These are phyloP conservation scores for Lasiodiplodia gonubiensis DNA, from an alignment of 2,329 filamentous ascomycete species.

Conservation along the genomic window DNA sequence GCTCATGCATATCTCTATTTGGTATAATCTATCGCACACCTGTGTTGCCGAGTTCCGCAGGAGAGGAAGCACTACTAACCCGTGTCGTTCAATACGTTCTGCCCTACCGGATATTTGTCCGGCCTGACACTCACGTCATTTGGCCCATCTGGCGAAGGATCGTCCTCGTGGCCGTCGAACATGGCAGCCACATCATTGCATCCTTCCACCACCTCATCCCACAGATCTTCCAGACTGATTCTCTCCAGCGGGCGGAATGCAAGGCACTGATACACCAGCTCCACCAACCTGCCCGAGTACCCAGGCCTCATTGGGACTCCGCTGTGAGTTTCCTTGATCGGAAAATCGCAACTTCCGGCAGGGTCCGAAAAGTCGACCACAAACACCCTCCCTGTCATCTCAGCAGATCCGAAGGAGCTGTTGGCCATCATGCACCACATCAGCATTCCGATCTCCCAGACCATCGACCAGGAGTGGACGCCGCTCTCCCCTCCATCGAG, in stretches of 20 bases:
- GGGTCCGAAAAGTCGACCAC: conserved; percentile 1
- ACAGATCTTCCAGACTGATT: conserved; percentile 5
- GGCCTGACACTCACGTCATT: not conserved
- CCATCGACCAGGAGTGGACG: conserved; percentile 2
- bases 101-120: conserved; percentile 4
- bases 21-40: too few species aligned
- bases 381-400: not conserved
- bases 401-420: not conserved
- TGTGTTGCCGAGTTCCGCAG: too few species aligned
- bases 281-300: conserved; percentile 11
- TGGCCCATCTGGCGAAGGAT: not conserved
- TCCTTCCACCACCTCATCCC: not conserved
- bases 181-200: not conserved
- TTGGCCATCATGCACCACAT: not conserved
- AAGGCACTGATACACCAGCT: conserved; percentile 9
- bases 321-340: not conserved
- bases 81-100: not conserved
- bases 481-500: not conserved
- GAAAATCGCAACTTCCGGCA: not conserved
- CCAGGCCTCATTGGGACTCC: not conserved
- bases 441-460: conserved; percentile 10
- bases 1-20: not conserved
- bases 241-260: not conserved
- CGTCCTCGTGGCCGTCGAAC: not conserved
- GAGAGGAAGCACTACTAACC: not conserved